These are phyloP conservation scores for Aspergillus alliaceus DNA, from an alignment of 2,329 filamentous ascomycete genomes.

Conservation along the genomic window DNA sequence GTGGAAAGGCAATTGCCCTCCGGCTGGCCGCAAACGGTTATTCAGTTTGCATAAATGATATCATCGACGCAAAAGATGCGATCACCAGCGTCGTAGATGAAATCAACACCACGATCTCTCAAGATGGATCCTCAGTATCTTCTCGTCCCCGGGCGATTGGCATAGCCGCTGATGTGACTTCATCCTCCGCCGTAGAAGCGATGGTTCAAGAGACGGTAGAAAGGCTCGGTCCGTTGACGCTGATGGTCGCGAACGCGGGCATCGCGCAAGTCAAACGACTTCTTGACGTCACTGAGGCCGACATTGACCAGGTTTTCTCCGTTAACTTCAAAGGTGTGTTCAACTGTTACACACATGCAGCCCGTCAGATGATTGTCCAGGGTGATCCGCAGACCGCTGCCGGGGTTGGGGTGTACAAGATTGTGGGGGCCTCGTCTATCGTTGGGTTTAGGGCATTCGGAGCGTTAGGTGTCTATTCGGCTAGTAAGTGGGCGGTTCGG, in stretches of 20 bases:
- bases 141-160: slow-evolving; percentile 43
- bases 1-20: slow-evolving; percentile 48
- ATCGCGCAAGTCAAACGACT: slow-evolving; percentile 59
- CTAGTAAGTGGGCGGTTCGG: slow-evolving; percentile 66
- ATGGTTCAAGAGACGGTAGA: slow-evolving; percentile 55
- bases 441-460: slow-evolving; percentile 62
- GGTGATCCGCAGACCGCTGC: slow-evolving; percentile 40
- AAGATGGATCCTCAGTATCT: not conserved
- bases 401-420: slow-evolving; percentile 40
- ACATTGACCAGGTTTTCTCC: slow-evolving; percentile 60
- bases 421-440: slow-evolving; percentile 56
- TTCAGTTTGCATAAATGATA: slow-evolving; percentile 65
- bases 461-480: slow-evolving; percentile 62
- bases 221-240: slow-evolving; percentile 52
- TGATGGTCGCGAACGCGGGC: slow-evolving; percentile 62
- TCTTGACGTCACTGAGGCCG: slow-evolving; percentile 58
- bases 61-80: slow-evolving; percentile 52
- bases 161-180: slow-evolving; percentile 63
- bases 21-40: slow-evolving; percentile 66
- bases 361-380: slow-evolving; percentile 65
- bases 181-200: slow-evolving; percentile 51
- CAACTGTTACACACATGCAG: slow-evolving; percentile 64
- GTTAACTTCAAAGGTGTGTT: slow-evolving; percentile 67
- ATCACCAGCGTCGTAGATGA: slow-evolving; percentile 49
- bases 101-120: slow-evolving; percentile 12